Percentiles rank a stretch among this genome's conserved stretches.
Conservation (phyloP, 2,329 filamentous ascomycete genomes). For the Cercospora janseana region DNA sequence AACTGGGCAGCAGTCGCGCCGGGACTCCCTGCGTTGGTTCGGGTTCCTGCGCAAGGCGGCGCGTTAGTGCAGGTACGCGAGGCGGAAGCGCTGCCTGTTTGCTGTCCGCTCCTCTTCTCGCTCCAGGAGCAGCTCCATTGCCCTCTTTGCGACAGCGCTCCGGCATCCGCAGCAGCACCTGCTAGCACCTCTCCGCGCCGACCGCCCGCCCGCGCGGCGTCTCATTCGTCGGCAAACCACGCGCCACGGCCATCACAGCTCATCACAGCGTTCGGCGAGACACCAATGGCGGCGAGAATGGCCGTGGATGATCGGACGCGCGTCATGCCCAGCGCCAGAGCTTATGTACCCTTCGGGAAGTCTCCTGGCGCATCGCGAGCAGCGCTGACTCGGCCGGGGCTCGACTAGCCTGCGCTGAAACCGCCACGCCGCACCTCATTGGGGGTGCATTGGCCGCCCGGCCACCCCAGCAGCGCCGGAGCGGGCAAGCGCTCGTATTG, state of each 20-base stretch:
- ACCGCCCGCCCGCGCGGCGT: too few relatives aligned
- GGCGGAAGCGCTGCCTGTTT: too few relatives aligned
- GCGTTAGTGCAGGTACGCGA: too few relatives aligned
- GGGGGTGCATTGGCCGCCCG: neutral
- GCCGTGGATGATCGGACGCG: neutral
- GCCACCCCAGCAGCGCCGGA: conserved; percentile 8
- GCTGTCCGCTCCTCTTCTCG: too few relatives aligned
- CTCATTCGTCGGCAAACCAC: neutral
- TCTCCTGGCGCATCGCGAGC: conserved; percentile 5
- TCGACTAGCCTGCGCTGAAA: conserved; percentile 5
- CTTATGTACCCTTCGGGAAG: neutral
- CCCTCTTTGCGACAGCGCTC: too few relatives aligned
- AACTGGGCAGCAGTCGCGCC: too few relatives aligned
- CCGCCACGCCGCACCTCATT: conserved; percentile 9
- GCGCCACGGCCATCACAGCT: conserved; percentile 4
- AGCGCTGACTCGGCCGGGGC: conserved; percentile 9
- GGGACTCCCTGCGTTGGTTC: too few relatives aligned
- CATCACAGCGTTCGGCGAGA: neutral
- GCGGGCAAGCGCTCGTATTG: conserved; percentile 4
- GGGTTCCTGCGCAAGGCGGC: too few relatives aligned
- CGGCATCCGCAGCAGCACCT: too few relatives aligned
- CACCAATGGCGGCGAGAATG: conserved; percentile 2
- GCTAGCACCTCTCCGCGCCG: too few relatives aligned
- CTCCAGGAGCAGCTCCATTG: too few relatives aligned
- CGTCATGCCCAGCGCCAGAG: conserved; percentile 4